Evolutionary conservation across 768 basidiomycete genomes (phyloP), one percentile per base, ranked within the genome.

Genomic region (Suillus decipiens): DNA sequence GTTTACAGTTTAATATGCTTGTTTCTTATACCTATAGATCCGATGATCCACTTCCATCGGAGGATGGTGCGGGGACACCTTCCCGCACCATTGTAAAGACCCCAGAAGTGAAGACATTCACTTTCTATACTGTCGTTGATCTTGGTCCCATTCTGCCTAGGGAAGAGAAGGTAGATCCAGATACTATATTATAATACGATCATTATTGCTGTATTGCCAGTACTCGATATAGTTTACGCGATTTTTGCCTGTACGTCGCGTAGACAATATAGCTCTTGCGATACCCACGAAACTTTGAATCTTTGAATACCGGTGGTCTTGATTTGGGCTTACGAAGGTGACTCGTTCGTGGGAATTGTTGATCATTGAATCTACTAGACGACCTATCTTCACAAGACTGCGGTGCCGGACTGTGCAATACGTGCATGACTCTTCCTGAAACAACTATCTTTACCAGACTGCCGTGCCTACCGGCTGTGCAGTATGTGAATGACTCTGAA

Each of bases 11-110:
- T 74, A 95, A 95, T 69, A 89, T 99, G 86, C 84, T 95, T 65
- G 90, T 99, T 1, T 87, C 93, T 3, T 98, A 94, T 75, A 96
- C 95, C 0, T 99, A 99, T 73, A 86, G 91, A 39, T 90, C 93
- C 0, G 96, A 99, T 70, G 96, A 97, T 64, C 83, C 88, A 28
- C 81, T 86, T 2, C 84, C 86, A 15, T 84, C 86, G 1, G 88
- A 89, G 59, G 84, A 86, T 64, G 85, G 84, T 59, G 83, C 83
- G 31, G 79, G 68, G 58, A 79, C 76, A n/a, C 77, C 75, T 10
- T 78, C 78, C 17, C 77, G 81, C 47, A 76, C 80, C 19, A 79
- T 77, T n/a, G 72, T 77, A 55, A 85, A 86, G 65, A 72, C 77
- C 1, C 86, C 89, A 2, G 92, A 92, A 72, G 86, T 88, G 68